Evolutionary conservation across 1,139 yeast species (phyloP), one percentile per base, ranked within the genome.

Genomic region (Candida gigantensis): DNA sequence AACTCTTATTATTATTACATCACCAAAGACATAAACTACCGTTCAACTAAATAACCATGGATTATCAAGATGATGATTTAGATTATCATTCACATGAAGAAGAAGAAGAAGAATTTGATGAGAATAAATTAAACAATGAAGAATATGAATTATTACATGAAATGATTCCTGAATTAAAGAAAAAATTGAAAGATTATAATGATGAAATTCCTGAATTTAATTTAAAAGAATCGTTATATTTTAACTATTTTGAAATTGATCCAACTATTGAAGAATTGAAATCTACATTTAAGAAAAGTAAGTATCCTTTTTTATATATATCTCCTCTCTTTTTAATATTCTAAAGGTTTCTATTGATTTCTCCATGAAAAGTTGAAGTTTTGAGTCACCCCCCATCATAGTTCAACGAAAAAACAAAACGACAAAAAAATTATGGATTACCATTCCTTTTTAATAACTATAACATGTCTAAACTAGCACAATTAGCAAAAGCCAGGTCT

Each of bases 171-270:
- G 35, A 45, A 16, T 55, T 76, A 16, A 69, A 69, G 47, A 39
- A 51, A 21, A 50, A 54, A 39, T 48, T 75, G 29, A 52, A 47
- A 16, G 57, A 58, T 13, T 74, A 69, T 50, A 67, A 68, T 42
- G 61, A 65, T n/a, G 68, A 67, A 6, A 68, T 79, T 35, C 64
- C 70, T 5, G 84, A 79, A 18, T 51, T 63, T 9, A 77, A 73
- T 32, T 59, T 84, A 42, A 76, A 79, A 47, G 84, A 81, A 44
- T 66, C 81, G 0, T 64, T 85, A 10, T 81, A 81, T 69, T 68
- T 66, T 48, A 77, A 79, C 50, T 80, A 81, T 53, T 77, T 77
- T 52, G 81, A 78, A 34, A 49, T 79, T 6, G 77, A 71, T 3
- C 69, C 72, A n/a, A 58, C 87, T 0, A 51, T 79, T 9, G 66